Evolutionary conservation across 2,329 filamentous ascomycete genomes (phyloP).

Genomic region (Onygena corvina): DNA sequence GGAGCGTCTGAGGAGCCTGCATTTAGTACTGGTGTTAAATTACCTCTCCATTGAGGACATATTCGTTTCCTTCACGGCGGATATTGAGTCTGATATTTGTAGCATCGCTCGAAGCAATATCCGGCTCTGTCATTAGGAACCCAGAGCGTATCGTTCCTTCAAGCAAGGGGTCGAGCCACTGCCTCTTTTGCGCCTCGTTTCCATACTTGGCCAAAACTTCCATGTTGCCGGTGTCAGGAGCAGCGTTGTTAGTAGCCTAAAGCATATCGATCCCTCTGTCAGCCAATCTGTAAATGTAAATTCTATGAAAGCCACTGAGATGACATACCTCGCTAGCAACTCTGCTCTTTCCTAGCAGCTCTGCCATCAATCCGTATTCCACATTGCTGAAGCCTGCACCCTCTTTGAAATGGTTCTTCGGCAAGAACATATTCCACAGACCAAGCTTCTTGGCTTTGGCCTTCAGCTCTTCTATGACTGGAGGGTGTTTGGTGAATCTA

Average conservation of each 20-base stretch:
- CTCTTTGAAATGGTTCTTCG: constrained; percentile 88
- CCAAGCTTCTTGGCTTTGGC: constrained; percentile 67
- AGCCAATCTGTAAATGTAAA: neutral
- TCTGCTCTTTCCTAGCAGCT: constrained; percentile 78
- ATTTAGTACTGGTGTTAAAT: constrained; percentile 13
- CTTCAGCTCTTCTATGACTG: constrained; percentile 82
- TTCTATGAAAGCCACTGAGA: constrained; percentile 17
- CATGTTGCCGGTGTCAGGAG: constrained; percentile 92
- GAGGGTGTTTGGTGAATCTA: constrained; percentile 70
- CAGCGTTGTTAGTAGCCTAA: constrained; percentile 71
- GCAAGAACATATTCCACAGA: constrained; percentile 97
- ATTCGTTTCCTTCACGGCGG: constrained; percentile 69
- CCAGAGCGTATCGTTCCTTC: constrained; percentile 77
- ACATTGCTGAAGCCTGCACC: constrained; percentile 89
- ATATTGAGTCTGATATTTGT: constrained; percentile 85
- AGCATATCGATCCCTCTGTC: neutral
- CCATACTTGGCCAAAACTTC: constrained; percentile 88
- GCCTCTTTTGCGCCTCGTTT: constrained; percentile 67
- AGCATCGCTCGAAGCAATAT: constrained; percentile 78
- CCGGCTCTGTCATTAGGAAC: constrained; percentile 89
- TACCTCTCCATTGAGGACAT: constrained; percentile 78
- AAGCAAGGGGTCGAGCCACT: constrained; percentile 72
- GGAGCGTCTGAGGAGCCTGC: neutral
- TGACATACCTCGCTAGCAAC: constrained; percentile 55
- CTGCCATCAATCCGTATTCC: constrained; percentile 96